Evolutionary conservation across 495 filamentous ascomycete genomes (phyloP), one percentile per base, ranked within the genome.

Genomic region (Penicillium parvum): DNA sequence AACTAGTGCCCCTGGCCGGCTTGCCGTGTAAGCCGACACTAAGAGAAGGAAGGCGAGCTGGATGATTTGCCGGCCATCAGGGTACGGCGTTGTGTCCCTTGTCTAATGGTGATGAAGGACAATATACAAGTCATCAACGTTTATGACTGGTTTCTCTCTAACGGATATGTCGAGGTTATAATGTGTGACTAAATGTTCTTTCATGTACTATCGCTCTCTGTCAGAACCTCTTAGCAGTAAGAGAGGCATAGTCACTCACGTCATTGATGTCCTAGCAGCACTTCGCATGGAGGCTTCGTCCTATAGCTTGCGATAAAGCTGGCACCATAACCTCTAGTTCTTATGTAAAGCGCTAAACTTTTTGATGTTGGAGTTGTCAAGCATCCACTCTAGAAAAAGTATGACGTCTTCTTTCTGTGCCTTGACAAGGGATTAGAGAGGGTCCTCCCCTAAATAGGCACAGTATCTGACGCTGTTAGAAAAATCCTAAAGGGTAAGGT

Each of bases 81-180:
- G 47, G 21, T 38, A 52, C 11, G 33, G 43, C 22, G 33, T 38
- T 18, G n/a, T 40, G 16, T 53, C 37, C 32, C 16, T 38, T 16
- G 25, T 42, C 47, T 26, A 53, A 32, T 45, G 25, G 32, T 51
- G 27, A 18, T 52, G 22, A 16, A 52, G 38, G 11, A 48, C 22
- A 37, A 44, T 20, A 44, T 44, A 53, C 10, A 53, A 19, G 35
- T 52, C 30, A 30, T 53, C 33, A 21, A 53, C 40, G 27, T 53
- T 40, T 14, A 51, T 51, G 2, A 53, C 25, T 1, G 45, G 50
- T 19, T 51, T 53, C 26, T 53, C 50, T 12, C 38, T 4, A 12
- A 39, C 15, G 27, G 47, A 43, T 8, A 32, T 19, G 12, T 53
- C 47, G 14, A 53, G 47, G 10, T 53, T 34, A 11, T 45, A 50